Evolutionary conservation across 108 stramenopile genomes (phyloP), one percentile per base, ranked within the genome.

Genomic region (Cyclostephanos tholiformis): DNA sequence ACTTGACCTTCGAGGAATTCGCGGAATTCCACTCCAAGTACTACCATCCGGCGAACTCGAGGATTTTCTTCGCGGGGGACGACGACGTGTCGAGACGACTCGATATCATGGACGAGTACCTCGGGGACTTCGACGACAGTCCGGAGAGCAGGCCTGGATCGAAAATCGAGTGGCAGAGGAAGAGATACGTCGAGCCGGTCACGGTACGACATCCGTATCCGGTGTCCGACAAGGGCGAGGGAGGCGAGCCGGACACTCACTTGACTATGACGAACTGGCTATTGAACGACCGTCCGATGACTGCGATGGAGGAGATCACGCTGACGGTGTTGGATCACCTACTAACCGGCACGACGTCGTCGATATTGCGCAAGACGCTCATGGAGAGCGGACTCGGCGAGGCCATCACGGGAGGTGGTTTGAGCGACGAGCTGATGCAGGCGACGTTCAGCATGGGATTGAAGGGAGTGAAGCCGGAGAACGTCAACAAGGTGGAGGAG

Each of bases 1-100:
- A 94, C 55, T 84, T 99, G 39, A 86, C 87, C 29, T 99, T 97
- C 76, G 96, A 97, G 57, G 92, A 98, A 55, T 98, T 99, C 73
- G 79, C 83, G 23, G 85, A 86, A 13, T 99, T 99, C 80, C 98
- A 99, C 79, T 65, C 60, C 23, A 87, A 87, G 57, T 96, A 88
- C 67, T 99, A 99, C 83, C 97, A 98, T 71, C 99, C 99, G 14
- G 81, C 84, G 72, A 99, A 99, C 73, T 87, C 96, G 22, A 89
- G 94, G 35, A 92, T 99, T 51, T 99, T 95, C 85, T 90, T 90
- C 60, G 82, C 91, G 6, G 99, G 99, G 12, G 98, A 99, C 73
- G 98, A 99, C 74, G 92, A 97, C 81, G 96, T 95, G 16, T 57
- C 41, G 27, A 71, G 84, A 55, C 84, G 98, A 9, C 84, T 99